These are phyloP conservation scores for Aspergillus homomorphus DNA, from an alignment of 495 filamentous ascomycete genomes.

Conservation along the genomic window DNA sequence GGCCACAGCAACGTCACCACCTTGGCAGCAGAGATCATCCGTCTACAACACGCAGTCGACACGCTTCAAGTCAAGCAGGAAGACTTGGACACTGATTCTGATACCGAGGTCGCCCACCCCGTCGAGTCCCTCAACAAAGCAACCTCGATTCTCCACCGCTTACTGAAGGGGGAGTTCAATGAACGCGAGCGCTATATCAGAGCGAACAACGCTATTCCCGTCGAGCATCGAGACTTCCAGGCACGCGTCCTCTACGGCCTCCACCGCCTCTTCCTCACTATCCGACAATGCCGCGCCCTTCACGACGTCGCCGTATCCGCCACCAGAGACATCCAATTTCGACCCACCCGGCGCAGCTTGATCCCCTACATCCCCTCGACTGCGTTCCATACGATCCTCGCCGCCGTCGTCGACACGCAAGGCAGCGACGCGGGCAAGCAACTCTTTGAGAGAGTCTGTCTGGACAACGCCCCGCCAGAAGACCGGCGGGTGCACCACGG, in stretches of 20 bases:
- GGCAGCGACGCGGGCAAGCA: slow-evolving; percentile 41
- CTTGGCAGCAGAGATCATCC: slow-evolving; percentile 42
- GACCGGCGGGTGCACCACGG: slow-evolving; percentile 27
- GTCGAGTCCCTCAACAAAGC: slow-evolving; percentile 21
- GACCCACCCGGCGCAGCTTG: slow-evolving; percentile 13
- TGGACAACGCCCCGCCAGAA: slow-evolving; percentile 21
- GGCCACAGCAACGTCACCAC: slow-evolving; percentile 44
- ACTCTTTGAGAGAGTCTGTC: slow-evolving; percentile 46
- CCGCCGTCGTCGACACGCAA: slow-evolving; percentile 44
- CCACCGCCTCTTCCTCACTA: slow-evolving; percentile 13
- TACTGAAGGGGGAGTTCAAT: slow-evolving; percentile 36
- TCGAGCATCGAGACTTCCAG: slow-evolving; percentile 24
- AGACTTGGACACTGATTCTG: not conserved
- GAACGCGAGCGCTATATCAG: slow-evolving; percentile 13
- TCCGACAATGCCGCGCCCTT: slow-evolving; percentile 17
- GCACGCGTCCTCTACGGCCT: slow-evolving; percentile 26
- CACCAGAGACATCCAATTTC: slow-evolving; percentile 11
- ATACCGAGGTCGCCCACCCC: not conserved
- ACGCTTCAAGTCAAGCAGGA: slow-evolving; percentile 1
- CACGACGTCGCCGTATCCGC: slow-evolving; percentile 20
- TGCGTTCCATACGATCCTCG: slow-evolving; percentile 49
- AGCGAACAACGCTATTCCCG: not conserved
- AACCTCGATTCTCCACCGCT: slow-evolving; percentile 32
- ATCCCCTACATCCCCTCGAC: slow-evolving; percentile 29
- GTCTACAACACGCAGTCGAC: slow-evolving; percentile 29